Base-by-base conservation (phyloP, 352 stramenopile genomes). In the Globisporangium megalacanthum region DNA sequence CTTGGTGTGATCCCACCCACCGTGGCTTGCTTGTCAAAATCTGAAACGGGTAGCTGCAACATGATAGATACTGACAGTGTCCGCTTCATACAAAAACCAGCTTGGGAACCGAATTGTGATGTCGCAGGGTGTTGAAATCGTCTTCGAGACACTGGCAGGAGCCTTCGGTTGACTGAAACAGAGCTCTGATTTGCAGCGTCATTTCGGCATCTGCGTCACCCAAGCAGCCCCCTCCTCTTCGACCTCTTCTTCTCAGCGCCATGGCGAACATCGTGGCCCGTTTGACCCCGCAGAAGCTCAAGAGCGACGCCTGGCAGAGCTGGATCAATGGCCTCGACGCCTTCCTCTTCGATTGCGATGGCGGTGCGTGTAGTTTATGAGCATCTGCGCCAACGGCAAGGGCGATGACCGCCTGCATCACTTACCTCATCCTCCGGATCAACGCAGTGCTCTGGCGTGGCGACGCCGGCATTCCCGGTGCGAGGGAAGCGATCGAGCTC, bases 311-410 rank as follows among this genome's bases (percentile, higher is more conserved):
- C 14, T 88, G 74, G 69, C 65, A 68, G 61, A 71, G 77, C 58
- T 92, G 79, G 79, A 75, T 89, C 48, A 51, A 75, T 35, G 62
- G 69, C 13, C 59, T 90, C 22, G 82, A 92, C 60, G 71, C 78
- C 33, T 90, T 92, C 64, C 72, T 92, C 20, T 82, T 92, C 37
- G 84, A 94, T 67, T 94, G 84, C 61, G 84, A 94, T 68, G 84
- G 84, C 60, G 83, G 83, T 91, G 50, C 39, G 61, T 39, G 56
- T 33, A 39, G 35, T 39, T 8, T 39, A 39, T 51, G 31, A 20
- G 20, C 15, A 20, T 44, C n/a, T 35, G 9, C 17, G 19, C n/a
- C 5, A 19, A 29, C 14, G 3, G 44, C 17, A 15, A 20, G 25
- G 25, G 25, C 25, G 25, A 29, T 29, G 25, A 29, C 25, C 17